Base-by-base conservation (phyloP, 2,329 filamentous ascomycete genomes). In the Seiridium unicorne region DNA sequence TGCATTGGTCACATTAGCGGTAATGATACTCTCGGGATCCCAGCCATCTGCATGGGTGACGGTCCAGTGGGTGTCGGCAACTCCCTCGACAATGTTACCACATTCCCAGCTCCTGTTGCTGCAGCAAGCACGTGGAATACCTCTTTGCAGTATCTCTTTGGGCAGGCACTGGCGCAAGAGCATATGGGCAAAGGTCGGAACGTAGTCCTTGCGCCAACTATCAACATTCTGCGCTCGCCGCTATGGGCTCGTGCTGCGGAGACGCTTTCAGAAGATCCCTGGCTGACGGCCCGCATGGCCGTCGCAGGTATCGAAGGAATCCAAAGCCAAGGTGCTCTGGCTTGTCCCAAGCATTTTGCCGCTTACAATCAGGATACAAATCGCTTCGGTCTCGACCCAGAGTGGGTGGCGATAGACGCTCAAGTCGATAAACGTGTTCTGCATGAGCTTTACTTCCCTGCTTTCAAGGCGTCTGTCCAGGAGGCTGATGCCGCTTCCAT, bases 1-100 rank as follows among this genome's bases (percentile, higher is more conserved):
- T 58, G 56, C 46, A 58, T 58, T 36, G 56, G 46, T 2, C 56
- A 58, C 7, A 58, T 58, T 35, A 58, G 56, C 47, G 46, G 56
- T 13, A 58, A 58, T 18, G 35, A 35, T 18, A 49, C 36, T 5
- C 35, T 51, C 8, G 56, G 56, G 5, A 58, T 58, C 5, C 56
- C 56, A 9, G 44, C 34, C 2, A 54, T 54, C n/a, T 54, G 51
- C 5, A 54, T 54, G 51, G 51, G 51, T 34, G 51, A 54, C 4
- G 51, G 51, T 8, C 51, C 51, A 11, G 51, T 42, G 2, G 51
- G 51, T n/a, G 51, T 54, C 4, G 51, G 51, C 31, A 54, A 54
- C 51, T 54, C 51, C 9, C 32, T 54, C 32, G 38, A 54, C 51
- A 54, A 54, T 36, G 51, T 54, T 11, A 54, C 51, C 0, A 54